A percentile compares a stretch with the other conserved stretches of the same genome.
phyloP scores from a whole-genome alignment of 176 grass and related monocot species.

The Zoysia pacifica region DNA sequence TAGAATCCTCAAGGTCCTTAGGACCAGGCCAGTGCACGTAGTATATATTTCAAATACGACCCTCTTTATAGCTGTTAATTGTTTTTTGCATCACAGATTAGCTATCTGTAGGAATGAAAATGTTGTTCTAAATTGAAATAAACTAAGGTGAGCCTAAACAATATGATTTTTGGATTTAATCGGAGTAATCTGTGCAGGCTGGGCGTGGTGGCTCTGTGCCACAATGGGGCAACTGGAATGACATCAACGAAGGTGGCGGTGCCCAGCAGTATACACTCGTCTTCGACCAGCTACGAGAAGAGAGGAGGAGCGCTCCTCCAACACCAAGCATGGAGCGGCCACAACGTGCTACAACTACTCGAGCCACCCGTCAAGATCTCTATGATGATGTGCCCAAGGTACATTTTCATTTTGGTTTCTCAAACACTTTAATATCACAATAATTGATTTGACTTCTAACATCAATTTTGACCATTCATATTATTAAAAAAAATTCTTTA shows the following conservation, averaged over 20 bases:
- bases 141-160: not conserved
- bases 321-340: not conserved
- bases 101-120: not conserved
- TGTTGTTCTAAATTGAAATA: not conserved
- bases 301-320: slow-evolving; percentile 31
- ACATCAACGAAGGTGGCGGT: not conserved
- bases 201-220: slow-evolving; percentile 13
- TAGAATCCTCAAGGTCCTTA: not conserved
- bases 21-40: not conserved
- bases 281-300: slow-evolving; percentile 28
- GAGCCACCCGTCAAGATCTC: not conserved
- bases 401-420: not conserved
- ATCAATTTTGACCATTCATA: not conserved
- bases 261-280: slow-evolving; percentile 33
- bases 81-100: not conserved
- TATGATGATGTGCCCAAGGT: slow-evolving; percentile 30
- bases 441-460: not conserved
- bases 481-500: not conserved
- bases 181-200: not conserved
- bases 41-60: not conserved
- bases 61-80: not conserved
- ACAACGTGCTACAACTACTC: not conserved
- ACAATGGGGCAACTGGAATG: slow-evolving; percentile 33
- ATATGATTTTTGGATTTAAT: not conserved
- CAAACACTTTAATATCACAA: not conserved